Base-by-base conservation (phyloP, 2,329 filamentous ascomycete genomes). In the Coniochaeta ligniaria region DNA sequence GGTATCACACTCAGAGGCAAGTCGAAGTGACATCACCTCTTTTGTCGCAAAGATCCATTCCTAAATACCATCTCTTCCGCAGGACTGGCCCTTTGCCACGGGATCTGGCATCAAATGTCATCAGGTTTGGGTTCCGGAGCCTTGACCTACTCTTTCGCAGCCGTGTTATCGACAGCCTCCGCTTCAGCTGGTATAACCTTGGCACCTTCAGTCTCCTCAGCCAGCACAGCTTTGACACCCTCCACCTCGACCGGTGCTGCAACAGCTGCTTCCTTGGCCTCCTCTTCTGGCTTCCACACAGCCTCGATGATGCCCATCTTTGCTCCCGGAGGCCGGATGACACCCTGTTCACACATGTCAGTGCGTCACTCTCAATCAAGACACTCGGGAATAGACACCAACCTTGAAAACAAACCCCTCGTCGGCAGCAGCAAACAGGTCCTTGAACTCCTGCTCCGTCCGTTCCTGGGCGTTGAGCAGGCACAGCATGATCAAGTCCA, bases 391-490 rank as follows among this genome's bases (percentile, higher is more conserved):
- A 5, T 14, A 31, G 20, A n/a, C n/a, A 63, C 67, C 47, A 5
- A 73, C 70, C 63, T 72, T 68, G 64, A 74, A 75, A 22, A 69
- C 69, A 57, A 79, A 79, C 0, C 75, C 64, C 22, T 65, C 58
- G 63, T 76, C 72, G 0, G 73, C 76, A 38, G 66, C 64, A 38
- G 64, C 64, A 63, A 82, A 80, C 43, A 82, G 59, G 20, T 67
- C 68, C 59, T 66, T 65, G 66, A 79, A 82, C 63, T 81, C 78
- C 3, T 65, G 70, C 55, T 74, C 72, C 33, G 73, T 74, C 3
- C 80, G 70, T 69, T 79, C 78, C 65, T 75, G 72, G 8, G 76
- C 72, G 64, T 80, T 79, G 38, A 78, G 67, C 56, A 78, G 62
- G 8, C 71, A 69, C 57, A 79, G 65, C 77, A 80, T 79, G 38